phyloP scores from a whole-genome alignment of 805 yeast genomes.

The Candida michaelii region DNA sequence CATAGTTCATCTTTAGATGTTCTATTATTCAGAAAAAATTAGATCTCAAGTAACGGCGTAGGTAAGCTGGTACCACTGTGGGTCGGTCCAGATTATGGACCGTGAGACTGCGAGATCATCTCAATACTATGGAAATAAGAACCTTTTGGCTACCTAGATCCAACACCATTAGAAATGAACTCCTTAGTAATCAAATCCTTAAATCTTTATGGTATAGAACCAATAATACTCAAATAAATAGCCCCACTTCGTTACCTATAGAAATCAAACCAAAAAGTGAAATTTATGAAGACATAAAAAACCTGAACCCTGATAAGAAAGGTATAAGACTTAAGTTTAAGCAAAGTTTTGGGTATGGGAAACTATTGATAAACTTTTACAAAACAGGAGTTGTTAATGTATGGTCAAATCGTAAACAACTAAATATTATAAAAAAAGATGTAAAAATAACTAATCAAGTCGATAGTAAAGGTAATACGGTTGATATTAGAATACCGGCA shows the following conservation, averaged over 20 bases:
- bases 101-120: neutral
- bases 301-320: constrained; percentile 17
- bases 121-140: neutral
- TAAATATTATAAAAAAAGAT: constrained; percentile 20
- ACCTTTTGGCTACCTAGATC: neutral
- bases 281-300: constrained; percentile 25
- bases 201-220: constrained; percentile 13
- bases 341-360: constrained; percentile 46
- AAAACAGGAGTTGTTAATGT: constrained; percentile 56
- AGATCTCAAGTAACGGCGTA: too few relatives aligned
- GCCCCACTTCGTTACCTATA: constrained; percentile 31
- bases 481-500: constrained; percentile 28
- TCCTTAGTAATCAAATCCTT: constrained; percentile 7
- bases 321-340: constrained; percentile 24
- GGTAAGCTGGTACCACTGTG: too few relatives aligned
- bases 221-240: constrained; percentile 21
- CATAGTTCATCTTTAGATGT: too few relatives aligned
- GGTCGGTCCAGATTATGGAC: too few relatives aligned
- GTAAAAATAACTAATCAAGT: constrained; percentile 25
- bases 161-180: neutral
- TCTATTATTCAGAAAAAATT: too few relatives aligned
- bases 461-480: constrained; percentile 20
- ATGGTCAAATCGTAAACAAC: constrained; percentile 41
- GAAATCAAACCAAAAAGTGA: constrained; percentile 26
- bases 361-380: constrained; percentile 51